Conservation (phyloP, 345 rosid species). For the Eucalyptus cloeziana region DNA sequence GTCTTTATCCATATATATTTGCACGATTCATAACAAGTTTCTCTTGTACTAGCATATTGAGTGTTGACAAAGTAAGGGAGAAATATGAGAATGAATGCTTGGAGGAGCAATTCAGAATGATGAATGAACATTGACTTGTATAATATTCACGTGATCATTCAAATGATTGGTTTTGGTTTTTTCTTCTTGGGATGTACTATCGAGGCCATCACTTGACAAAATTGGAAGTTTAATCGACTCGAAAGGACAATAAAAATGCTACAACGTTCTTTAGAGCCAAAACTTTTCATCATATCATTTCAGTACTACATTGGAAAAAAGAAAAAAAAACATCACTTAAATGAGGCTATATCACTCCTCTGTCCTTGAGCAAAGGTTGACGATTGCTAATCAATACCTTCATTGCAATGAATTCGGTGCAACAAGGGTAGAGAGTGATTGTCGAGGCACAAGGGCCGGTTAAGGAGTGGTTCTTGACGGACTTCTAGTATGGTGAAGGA, state of each 20-base stretch:
- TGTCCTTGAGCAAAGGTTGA: not conserved
- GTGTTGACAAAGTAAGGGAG: no score
- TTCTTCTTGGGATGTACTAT: not conserved
- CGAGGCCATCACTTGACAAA: not conserved
- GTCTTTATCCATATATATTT: not conserved
- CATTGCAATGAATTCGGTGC: accelerated
- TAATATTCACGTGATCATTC: no score
- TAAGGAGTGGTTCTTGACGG: accelerated
- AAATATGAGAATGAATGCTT: not conserved
- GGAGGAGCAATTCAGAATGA: not conserved
- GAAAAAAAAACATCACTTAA: no score
- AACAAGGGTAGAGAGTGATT: not conserved
- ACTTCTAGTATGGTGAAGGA: not conserved
- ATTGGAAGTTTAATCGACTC: not conserved
- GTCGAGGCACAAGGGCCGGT: accelerated
- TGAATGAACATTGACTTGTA: not conserved
- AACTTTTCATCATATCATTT: no score
- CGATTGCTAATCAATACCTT: not conserved
- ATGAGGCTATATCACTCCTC: not conserved
- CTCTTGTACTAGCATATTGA: not conserved
- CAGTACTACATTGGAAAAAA: accelerated
- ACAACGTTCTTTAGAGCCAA: accelerated
- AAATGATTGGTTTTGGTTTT: not conserved
- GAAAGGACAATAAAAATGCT: not conserved
- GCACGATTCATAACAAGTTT: not conserved